phyloP scores from a whole-genome alignment of 1,139 yeast genomes.

The Suhomyces terraborum region DNA sequence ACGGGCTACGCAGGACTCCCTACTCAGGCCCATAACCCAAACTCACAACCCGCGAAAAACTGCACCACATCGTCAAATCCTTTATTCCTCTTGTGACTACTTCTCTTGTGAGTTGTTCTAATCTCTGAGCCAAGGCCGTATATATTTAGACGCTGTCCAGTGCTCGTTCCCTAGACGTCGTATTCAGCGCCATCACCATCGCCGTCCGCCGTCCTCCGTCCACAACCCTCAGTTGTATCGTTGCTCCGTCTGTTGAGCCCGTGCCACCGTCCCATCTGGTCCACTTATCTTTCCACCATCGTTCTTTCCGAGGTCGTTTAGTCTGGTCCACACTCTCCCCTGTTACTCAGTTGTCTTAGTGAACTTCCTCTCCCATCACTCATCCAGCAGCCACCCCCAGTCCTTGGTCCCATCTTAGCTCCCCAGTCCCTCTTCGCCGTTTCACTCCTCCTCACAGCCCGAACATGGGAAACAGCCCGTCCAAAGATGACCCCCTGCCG shows the following conservation, averaged over 20 bases:
- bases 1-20: no score
- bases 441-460: neutral
- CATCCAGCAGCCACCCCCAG: neutral
- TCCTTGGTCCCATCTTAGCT: neutral
- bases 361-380: neutral
- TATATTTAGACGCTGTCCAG: no score
- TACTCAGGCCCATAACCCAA: neutral
- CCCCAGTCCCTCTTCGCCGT: neutral
- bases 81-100: slow-evolving; percentile 3
- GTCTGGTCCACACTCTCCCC: neutral
- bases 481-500: slow-evolving; percentile 57
- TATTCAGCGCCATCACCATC: no score
- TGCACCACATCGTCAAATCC: neutral
- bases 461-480: slow-evolving; percentile 63
- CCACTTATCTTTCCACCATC: no score
- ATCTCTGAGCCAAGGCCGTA: neutral
- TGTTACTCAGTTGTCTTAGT: neutral
- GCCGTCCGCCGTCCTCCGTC: neutral
- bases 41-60: neutral
- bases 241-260: no score
- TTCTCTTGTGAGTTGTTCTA: no score
- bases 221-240: neutral
- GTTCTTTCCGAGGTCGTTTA: neutral
- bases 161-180: neutral
- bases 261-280: no score